These are phyloP conservation scores for Acer yangbiense DNA, from an alignment of 345 rosid species.

Conservation along the genomic window DNA sequence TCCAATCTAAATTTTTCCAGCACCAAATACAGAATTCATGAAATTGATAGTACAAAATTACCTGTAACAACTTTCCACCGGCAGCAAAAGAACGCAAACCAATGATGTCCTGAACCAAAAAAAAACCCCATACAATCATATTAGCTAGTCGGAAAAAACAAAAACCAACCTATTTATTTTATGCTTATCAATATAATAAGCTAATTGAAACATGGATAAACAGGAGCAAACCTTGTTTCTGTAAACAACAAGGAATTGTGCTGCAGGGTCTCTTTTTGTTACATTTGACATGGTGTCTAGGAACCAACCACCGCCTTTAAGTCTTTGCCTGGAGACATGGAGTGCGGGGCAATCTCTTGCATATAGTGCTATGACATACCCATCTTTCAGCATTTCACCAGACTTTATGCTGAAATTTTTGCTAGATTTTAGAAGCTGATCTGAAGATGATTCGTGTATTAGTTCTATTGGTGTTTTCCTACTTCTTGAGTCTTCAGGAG, in stretches of 20 bases:
- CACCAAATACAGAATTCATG: neutral
- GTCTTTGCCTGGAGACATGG: slow-evolving; percentile 92
- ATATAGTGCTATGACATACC: slow-evolving; percentile 81
- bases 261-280: slow-evolving; percentile 95
- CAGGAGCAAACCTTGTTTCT: slow-evolving; percentile 74
- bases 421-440: slow-evolving; percentile 51
- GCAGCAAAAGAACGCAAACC: slow-evolving; percentile 99
- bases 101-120: slow-evolving; percentile 77
- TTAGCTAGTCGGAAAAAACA: slow-evolving; percentile 9
- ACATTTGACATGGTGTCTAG: slow-evolving; percentile 85
- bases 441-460: slow-evolving; percentile 53
- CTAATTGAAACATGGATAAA: slow-evolving; percentile 2
- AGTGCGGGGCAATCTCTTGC: slow-evolving; percentile 71
- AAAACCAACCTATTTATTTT: neutral
- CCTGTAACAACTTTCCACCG: slow-evolving; percentile 99
- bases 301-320: slow-evolving; percentile 98
- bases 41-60: slow-evolving; percentile 24
- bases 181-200: neutral
- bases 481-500: slow-evolving; percentile 78
- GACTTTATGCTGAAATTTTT: slow-evolving; percentile 58
- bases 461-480: slow-evolving; percentile 81
- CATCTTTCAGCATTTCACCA: slow-evolving; percentile 77
- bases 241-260: slow-evolving; percentile 88
- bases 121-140: slow-evolving; percentile 13
- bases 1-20: neutral